Base-by-base conservation (phyloP, 1,139 yeast genomes). In the Pichia terricola region DNA sequence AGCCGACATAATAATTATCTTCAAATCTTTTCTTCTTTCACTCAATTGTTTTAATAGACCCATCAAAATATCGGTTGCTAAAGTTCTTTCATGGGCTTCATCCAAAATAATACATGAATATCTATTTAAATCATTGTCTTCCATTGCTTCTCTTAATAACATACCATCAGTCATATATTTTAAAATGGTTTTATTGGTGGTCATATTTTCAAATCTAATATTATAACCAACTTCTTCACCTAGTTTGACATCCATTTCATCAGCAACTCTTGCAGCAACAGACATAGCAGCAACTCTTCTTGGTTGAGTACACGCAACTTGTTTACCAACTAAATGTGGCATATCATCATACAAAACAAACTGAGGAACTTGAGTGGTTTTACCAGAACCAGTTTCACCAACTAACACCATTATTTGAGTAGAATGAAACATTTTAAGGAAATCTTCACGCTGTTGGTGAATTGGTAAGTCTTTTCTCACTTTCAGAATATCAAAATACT, bases 101-200 rank as follows among this genome's bases (percentile, higher is more conserved):
- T 91, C 98, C 50, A 91, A 70, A 54, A 91, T 88, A 49, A 91
- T 84, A 59, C 96, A 89, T 26, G 95, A 82, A 64, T 91, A 91
- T 50, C 83, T 72, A 6, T 69, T 68, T 60, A 91, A 71, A 50
- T 81, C 75, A 54, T 88, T 96, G 63, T 91, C 98, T 51, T 84
- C 94, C 97, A 91, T 89, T 34, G 97, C 97, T 66, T 91, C 98
- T 59, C 97, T 77, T 54, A 91, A 70, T 46, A 91, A 73, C 96
- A 91, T 89, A 79, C 98, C 98, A 68, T 91, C 98, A 11, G 98
- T 91, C 97, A 91, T 87, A 68, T 91, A 91, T 65, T 89, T 89
- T 58, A 91, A 71, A 40, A 88, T 74, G 2, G 98, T 91, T 54
- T 78, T 81, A 45, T 75, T 73, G 37, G 83, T 72, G 3, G 95